These are phyloP conservation scores for Wallacemonas sp. DNA, from an alignment of 208 protist genomes.

Conservation along the genomic window DNA sequence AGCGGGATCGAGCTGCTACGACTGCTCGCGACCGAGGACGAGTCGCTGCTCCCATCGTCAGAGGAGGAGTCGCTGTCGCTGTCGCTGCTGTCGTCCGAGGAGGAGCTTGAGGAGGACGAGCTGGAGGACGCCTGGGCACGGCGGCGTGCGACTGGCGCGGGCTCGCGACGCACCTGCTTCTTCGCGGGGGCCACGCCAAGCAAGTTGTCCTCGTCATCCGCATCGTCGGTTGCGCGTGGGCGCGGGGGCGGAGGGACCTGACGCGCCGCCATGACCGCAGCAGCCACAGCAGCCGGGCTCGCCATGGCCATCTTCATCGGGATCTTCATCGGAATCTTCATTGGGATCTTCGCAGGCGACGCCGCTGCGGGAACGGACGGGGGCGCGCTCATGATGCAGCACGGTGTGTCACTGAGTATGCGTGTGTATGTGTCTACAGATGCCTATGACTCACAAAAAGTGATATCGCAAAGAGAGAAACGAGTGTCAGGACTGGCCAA, in stretches of 20 bases:
- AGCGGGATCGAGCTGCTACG: constrained; percentile 22
- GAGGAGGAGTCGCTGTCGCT: constrained; percentile 8
- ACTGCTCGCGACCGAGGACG: constrained; percentile 10
- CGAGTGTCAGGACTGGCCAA: background rate
- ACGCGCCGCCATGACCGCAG: constrained; percentile 20
- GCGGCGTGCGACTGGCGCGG: constrained; percentile 25
- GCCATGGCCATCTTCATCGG: constrained; percentile 40
- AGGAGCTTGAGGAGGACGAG: constrained; percentile 23
- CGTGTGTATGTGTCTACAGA: too few species aligned
- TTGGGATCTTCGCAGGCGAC: constrained; percentile 53
- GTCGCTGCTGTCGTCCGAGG: constrained; percentile 17
- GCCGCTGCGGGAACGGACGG: constrained; percentile 17
- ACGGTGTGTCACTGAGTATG: too few species aligned
- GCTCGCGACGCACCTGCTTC: constrained; percentile 8
- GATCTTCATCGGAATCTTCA: constrained; percentile 72
- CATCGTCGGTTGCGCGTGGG: constrained; percentile 26
- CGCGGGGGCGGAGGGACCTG: constrained; percentile 20
- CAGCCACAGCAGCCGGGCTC: constrained; percentile 19
- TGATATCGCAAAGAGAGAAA: background rate
- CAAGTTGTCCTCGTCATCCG: constrained; percentile 35
- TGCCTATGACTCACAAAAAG: too few species aligned
- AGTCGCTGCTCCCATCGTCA: constrained; percentile 13
- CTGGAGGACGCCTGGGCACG: constrained; percentile 19
- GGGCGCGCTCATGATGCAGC: background rate
- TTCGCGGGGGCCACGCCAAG: constrained; percentile 22